Evolutionary conservation across 2,329 filamentous ascomycete genomes (phyloP).

Genomic region (Trichoderma koningiopsis): DNA sequence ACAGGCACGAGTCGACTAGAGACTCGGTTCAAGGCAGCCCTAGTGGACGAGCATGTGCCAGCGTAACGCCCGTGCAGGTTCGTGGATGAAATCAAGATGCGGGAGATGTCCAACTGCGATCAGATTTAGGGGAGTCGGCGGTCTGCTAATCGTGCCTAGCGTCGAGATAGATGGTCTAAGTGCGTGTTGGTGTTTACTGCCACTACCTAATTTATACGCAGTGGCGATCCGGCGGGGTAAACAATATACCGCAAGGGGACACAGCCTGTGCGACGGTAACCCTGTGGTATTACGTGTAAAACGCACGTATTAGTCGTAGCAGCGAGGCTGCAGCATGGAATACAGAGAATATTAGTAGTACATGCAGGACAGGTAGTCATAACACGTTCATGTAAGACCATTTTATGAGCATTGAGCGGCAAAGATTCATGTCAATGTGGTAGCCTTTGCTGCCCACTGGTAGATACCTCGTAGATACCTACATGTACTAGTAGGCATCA

Average conservation of each 20-base stretch:
- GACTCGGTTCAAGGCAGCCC: neutral
- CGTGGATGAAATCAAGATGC: constrained; percentile 1
- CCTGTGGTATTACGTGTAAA: neutral
- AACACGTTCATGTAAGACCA: too few relatives aligned
- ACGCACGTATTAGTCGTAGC: neutral
- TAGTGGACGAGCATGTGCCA: constrained; percentile 2
- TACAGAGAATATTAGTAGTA: neutral
- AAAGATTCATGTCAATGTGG: too few relatives aligned
- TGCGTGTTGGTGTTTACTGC: neutral
- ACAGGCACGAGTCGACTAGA: neutral
- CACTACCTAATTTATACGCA: neutral
- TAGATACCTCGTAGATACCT: too few relatives aligned
- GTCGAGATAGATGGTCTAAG: neutral
- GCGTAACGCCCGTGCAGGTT: neutral
- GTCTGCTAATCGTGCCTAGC: constrained; percentile 8
- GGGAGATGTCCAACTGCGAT: constrained; percentile 1
- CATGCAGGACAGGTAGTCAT: neutral
- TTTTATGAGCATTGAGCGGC: too few relatives aligned
- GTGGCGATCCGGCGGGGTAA: constrained; percentile 21
- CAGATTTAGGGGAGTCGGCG: constrained; percentile 5
- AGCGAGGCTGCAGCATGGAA: neutral
- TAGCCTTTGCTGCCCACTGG: too few relatives aligned
- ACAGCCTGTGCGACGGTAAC: neutral
- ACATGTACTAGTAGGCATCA: too few relatives aligned
- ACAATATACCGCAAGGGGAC: constrained; percentile 11